These are phyloP conservation scores for Akanthomyces uredinophilus DNA, from an alignment of 2,329 filamentous ascomycete genomes.

Conservation along the genomic window DNA sequence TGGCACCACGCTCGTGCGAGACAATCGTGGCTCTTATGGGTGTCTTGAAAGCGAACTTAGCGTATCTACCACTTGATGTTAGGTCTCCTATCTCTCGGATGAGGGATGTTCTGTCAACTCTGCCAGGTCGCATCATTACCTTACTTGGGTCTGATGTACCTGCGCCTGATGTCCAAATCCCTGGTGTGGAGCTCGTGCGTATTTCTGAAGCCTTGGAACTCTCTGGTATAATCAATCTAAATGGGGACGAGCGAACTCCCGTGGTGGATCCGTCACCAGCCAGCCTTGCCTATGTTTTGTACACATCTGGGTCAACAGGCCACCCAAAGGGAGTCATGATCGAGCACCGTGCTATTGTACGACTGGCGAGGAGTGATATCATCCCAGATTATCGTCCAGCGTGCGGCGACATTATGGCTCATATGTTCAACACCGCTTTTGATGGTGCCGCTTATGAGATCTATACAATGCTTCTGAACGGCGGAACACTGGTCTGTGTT, in stretches of 20 bases:
- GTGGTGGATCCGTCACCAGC: neutral
- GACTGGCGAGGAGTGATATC: constrained; percentile 10
- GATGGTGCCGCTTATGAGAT: constrained; percentile 18
- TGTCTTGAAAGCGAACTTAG: constrained; percentile 23
- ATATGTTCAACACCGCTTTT: constrained; percentile 16
- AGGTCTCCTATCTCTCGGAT: constrained; percentile 17
- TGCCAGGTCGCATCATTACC: neutral
- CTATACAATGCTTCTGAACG: constrained; percentile 16
- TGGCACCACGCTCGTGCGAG: constrained; percentile 21
- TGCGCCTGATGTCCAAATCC: neutral
- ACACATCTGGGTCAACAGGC: constrained; percentile 47
- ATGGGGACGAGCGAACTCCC: neutral
- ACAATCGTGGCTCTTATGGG: constrained; percentile 21
- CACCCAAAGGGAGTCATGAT: constrained; percentile 44
- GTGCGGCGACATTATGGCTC: neutral
- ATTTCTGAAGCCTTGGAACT: neutral
- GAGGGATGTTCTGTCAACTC: constrained; percentile 15
- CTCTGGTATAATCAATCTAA: neutral
- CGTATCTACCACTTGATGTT: constrained; percentile 23
- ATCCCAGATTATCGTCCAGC: neutral
- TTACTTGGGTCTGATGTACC: constrained; percentile 13
- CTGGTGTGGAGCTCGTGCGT: neutral
- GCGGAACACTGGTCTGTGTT: constrained; percentile 17
- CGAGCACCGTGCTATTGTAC: constrained; percentile 18
- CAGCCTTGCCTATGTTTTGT: constrained; percentile 35